Percentiles rank a stretch among this genome's conserved stretches.
These are phyloP conservation scores for Ampelomyces quisqualis DNA, from an alignment of 2,329 filamentous ascomycete species.

Conservation along the genomic window DNA sequence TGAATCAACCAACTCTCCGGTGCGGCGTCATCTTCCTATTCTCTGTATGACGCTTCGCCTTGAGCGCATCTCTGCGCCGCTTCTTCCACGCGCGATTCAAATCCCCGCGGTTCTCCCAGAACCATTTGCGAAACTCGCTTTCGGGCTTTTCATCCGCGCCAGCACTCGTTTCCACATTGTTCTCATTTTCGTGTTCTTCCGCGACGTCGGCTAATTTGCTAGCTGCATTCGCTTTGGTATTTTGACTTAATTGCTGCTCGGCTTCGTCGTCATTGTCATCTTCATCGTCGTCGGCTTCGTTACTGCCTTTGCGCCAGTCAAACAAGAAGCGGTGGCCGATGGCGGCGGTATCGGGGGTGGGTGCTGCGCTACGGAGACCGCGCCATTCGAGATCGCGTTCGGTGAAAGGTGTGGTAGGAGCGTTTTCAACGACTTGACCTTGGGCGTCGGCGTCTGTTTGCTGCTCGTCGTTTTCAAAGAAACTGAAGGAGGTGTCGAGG, in stretches of 20 bases:
- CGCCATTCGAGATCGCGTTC: slow-evolving; percentile 75
- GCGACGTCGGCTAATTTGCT: slow-evolving; percentile 20
- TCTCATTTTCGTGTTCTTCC: slow-evolving; percentile 33
- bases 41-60: slow-evolving; percentile 61
- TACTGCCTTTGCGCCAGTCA: slow-evolving; percentile 42
- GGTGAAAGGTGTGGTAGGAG: slow-evolving; percentile 80
- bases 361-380: slow-evolving; percentile 80
- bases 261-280: slow-evolving; percentile 41
- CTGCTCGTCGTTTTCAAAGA: slow-evolving; percentile 64
- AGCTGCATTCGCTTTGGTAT: slow-evolving; percentile 34
- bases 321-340: slow-evolving; percentile 65
- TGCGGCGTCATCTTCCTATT: slow-evolving; percentile 52
- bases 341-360: slow-evolving; percentile 89
- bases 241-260: slow-evolving; percentile 28
- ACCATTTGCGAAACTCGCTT: slow-evolving; percentile 63
- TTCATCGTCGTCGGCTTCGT: slow-evolving; percentile 49
- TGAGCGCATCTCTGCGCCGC: slow-evolving; percentile 59
- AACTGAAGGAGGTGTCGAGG: slow-evolving; percentile 68
- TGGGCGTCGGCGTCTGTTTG: slow-evolving; percentile 40
- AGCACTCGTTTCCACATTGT: slow-evolving; percentile 10
- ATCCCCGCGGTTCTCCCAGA: slow-evolving; percentile 56
- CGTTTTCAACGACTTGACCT: slow-evolving; percentile 34
- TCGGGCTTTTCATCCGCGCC: slow-evolving; percentile 45
- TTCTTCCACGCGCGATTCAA: slow-evolving; percentile 55
- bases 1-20: slow-evolving; percentile 7